A percentile compares a stretch with the other conserved stretches of the same genome.
Conservation (phyloP, 1,284 basidiomycete species). For the Naganishia liquefaciens region DNA sequence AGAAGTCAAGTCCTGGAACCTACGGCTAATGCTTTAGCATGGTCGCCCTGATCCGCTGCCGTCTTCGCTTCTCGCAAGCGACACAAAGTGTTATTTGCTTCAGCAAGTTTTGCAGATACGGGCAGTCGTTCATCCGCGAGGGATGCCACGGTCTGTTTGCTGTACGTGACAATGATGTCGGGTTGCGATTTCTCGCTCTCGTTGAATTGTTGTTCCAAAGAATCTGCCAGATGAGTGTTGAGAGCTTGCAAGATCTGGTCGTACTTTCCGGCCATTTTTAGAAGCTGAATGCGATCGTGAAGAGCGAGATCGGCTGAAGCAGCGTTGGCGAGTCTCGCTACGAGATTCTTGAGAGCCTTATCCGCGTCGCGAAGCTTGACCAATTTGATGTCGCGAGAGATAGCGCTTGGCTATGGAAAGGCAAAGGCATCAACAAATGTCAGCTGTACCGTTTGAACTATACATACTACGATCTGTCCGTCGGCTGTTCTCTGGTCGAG, state of each 20-base stretch:
- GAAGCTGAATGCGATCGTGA: constrained; percentile 89
- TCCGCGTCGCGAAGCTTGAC: constrained; percentile 70
- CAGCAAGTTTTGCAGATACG: constrained; percentile 23
- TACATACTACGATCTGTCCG: constrained; percentile 78
- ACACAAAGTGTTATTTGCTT: constrained; percentile 31
- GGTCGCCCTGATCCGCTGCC: constrained; percentile 69
- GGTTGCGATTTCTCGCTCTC: constrained; percentile 32
- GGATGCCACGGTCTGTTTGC: constrained; percentile 23
- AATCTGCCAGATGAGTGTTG: constrained; percentile 84
- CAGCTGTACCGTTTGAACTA: background rate
- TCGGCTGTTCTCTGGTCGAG: constrained; percentile 76
- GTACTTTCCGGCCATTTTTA: constrained; percentile 92
- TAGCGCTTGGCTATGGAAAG: constrained; percentile 69
- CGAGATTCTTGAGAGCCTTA: constrained; percentile 79
- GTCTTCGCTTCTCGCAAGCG: constrained; percentile 73
- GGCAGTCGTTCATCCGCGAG: constrained; percentile 21
- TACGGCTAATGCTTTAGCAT: constrained; percentile 79
- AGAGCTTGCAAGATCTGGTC: constrained; percentile 83
- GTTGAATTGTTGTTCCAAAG: constrained; percentile 63
- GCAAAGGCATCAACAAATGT: background rate
- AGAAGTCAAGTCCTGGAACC: constrained; percentile 39
- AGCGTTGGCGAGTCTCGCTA: constrained; percentile 75
- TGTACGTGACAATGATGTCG: constrained; percentile 19
- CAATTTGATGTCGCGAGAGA: constrained; percentile 78
- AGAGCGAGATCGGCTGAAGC: constrained; percentile 69